phyloP scores from a whole-genome alignment of 106 monocot genomes.

The Allium cepa region DNA sequence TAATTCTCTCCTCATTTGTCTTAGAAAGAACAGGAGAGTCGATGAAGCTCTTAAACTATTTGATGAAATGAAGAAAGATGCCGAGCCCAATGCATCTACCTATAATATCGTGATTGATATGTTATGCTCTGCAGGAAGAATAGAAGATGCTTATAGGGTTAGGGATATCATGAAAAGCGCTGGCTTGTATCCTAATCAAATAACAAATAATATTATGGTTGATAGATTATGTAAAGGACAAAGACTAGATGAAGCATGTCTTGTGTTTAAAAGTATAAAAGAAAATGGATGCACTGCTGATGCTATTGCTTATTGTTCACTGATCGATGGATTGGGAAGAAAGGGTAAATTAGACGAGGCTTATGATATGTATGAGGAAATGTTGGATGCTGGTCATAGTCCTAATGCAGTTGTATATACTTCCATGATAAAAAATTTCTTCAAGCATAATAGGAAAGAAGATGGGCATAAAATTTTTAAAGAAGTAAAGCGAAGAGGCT shows the following conservation, averaged over 20 bases:
- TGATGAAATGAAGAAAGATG: constrained; percentile 94
- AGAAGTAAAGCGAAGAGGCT: constrained; percentile 71
- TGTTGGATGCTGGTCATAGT: constrained; percentile 77
- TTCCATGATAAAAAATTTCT: constrained; percentile 81
- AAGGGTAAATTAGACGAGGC: constrained; percentile 83
- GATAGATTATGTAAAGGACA: constrained; percentile 83
- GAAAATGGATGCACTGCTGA: constrained; percentile 53
- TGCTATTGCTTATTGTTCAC: constrained; percentile 81
- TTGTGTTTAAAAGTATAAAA: constrained; percentile 53
- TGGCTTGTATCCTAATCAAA: constrained; percentile 80
- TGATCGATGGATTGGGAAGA: constrained; percentile 89
- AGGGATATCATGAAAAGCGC: constrained; percentile 57
- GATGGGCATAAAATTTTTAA: constrained; percentile 96
- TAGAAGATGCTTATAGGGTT: constrained; percentile 63
- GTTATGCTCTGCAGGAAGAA: constrained; percentile 53
- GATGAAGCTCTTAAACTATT: constrained; percentile 76
- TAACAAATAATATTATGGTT: constrained; percentile 85
- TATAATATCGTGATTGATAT: constrained; percentile 85
- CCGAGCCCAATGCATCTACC: constrained; percentile 71
- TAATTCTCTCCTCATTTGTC: constrained; percentile 93
- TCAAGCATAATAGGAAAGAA: constrained; percentile 75
- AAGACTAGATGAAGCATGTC: constrained; percentile 65
- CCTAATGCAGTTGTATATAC: constrained; percentile 89
- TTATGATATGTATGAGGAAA: constrained; percentile 76
- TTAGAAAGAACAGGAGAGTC: constrained; percentile 61